Base-by-base conservation (phyloP, 352 stramenopile genomes). In the Pythium angustatum region DNA sequence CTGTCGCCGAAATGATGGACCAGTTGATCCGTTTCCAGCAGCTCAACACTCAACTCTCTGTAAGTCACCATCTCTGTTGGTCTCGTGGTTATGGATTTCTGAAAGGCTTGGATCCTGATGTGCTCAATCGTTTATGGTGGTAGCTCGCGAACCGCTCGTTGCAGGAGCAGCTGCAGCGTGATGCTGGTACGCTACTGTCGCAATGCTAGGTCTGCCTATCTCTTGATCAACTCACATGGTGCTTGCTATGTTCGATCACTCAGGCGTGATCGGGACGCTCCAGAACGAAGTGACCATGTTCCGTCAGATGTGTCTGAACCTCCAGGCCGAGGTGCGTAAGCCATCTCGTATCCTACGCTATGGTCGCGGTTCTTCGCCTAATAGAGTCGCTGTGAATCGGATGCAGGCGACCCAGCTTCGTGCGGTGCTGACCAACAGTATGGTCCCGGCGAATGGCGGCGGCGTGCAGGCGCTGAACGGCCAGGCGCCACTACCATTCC, bases 221-320 rank as follows among this genome's bases (percentile, higher is more conserved):
- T n/a, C 11, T 2, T 22, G 38, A 6, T 45, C 8, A 8, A 47
- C n/a, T 47, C n/a, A 47, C 3, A 15, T 27, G 1, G 40, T 47
- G 10, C 8, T 27, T 9, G 47, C 22, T 55, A 36, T 8, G 17
- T 38, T 56, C 62, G 5, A 48, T 56, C 14, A 34, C 14, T 19
- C 43, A 87, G 82, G 85, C 41, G 79, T 91, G 48, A 85, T 91
- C 60, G 74, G 51, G 17, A 64, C 77, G 2, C 75, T 93, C 31
- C 80, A 90, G 70, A 88, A 91, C 68, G 85, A 93, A 72, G 78
- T 91, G 57, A 68, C 80, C 28, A 89, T 93, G 79, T 91, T 91
- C 59, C 82, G 81, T 45, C 79, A 91, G 62, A 90, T 93, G 79
- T 93, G 85, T 66, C 66, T 91, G 48, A 91, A 83, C 59, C 74